Evolutionary conservation across 495 filamentous ascomycete genomes (phyloP).

Genomic region (Astrothelium macrocarpum): DNA sequence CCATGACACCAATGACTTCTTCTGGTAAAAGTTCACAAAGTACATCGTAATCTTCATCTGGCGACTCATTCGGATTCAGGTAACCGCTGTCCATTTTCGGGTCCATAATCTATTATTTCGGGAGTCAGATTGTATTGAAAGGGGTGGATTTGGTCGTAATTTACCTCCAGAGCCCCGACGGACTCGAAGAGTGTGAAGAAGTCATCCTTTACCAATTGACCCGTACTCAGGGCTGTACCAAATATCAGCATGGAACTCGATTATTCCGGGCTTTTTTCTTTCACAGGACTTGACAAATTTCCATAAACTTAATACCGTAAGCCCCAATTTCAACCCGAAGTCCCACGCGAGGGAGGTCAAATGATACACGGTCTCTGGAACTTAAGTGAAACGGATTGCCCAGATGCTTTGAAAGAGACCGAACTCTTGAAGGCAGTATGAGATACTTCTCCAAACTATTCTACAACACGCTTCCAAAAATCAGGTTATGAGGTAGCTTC

Average conservation of each 20-base stretch:
- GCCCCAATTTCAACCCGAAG: too few species aligned
- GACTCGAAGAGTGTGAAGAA: conserved; percentile 88
- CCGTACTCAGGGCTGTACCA: conserved; percentile 56
- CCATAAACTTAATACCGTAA: too few species aligned
- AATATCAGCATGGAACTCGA: conserved; percentile 11
- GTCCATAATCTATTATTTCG: conserved; percentile 73
- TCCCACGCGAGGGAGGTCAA: too few species aligned
- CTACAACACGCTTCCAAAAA: too few species aligned
- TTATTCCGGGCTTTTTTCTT: too few species aligned
- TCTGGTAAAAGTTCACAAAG: conserved; percentile 56
- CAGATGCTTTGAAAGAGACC: too few species aligned
- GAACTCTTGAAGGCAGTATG: too few species aligned
- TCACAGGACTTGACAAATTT: too few species aligned
- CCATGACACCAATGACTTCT: conserved; percentile 87
- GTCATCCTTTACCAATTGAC: conserved; percentile 88
- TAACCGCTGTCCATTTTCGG: conserved; percentile 96
- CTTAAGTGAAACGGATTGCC: too few species aligned
- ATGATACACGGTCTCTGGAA: too few species aligned
- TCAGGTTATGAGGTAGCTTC: too few species aligned
- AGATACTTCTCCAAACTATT: too few species aligned
- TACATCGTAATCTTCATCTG: conserved; percentile 82
- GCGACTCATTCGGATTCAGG: conserved; percentile 60
- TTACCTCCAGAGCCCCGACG: conserved; percentile 88
- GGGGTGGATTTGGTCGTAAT: conserved; percentile 17
- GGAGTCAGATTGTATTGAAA: background rate